Conservation (phyloP, 75 land plant species). For the Gnetum montanum region DNA sequence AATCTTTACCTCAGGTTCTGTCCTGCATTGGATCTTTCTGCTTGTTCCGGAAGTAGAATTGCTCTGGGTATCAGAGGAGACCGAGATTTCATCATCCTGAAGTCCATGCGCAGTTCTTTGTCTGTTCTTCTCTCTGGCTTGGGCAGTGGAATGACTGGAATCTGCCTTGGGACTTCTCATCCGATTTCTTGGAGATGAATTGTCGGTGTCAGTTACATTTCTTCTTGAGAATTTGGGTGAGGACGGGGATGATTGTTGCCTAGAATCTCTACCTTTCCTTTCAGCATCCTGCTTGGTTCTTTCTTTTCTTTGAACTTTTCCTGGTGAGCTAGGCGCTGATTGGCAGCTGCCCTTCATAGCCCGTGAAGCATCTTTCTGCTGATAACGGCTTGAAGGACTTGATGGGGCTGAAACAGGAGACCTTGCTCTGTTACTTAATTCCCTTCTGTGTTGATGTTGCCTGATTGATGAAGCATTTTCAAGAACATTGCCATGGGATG, state of each 20-base stretch:
- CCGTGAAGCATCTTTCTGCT: too few species aligned
- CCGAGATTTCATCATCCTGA: constrained; percentile 24
- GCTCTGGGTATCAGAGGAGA: constrained; percentile 22
- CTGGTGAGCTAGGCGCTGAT: too few species aligned
- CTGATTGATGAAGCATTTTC: constrained; percentile 11
- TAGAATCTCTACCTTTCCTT: constrained; percentile 27
- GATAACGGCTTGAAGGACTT: constrained; percentile 19
- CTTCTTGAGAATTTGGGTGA: too few species aligned
- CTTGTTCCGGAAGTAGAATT: too few species aligned
- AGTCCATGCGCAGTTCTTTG: too few species aligned
- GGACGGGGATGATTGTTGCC: too few species aligned
- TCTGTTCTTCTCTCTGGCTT: too few species aligned
- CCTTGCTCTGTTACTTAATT: not conserved
- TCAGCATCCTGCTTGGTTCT: constrained; percentile 31
- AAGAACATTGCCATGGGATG: not conserved
- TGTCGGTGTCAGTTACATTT: constrained; percentile 1
- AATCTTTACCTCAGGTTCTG: not conserved
- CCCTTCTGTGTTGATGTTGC: constrained; percentile 5
- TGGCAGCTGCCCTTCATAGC: too few species aligned
- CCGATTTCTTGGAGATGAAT: not conserved
- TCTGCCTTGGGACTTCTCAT: too few species aligned
- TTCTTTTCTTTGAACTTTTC: too few species aligned
- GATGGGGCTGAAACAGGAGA: not conserved
- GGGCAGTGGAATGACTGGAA: too few species aligned
- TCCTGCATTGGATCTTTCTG: not conserved